Base-by-base conservation (phyloP, 176 grass and related monocot species). In the Tuctoria greenei region DNA sequence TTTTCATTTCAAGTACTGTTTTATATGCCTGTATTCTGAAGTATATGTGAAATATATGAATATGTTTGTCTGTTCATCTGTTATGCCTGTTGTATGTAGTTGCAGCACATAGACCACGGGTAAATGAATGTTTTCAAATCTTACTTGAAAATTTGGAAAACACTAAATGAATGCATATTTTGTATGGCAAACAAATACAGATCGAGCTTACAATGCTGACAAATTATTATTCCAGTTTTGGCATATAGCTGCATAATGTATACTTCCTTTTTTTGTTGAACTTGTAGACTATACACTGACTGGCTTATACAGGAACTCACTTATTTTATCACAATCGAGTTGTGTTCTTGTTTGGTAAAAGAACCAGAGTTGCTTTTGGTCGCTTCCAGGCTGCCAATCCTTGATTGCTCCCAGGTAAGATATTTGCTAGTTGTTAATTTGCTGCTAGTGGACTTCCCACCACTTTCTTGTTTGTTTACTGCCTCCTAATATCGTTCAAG, bases 11-110 rank as follows among this genome's bases (percentile, higher is more conserved):
- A 82, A 15, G 9, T 31, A 31, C 31, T 31, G 31, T 31, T 31
- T 31, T 31, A 31, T 3, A 3, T 31, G 31, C 31, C 31, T 31
- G 31, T 31, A 31, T 31, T 31, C 25, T 57, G 49, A 41, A 81
- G 26, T 66, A 35, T 37, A 59, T 60, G 14, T n/a, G 24, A 46
- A 68, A 68, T 61, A 34, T 28, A 15, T 62, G 1, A 25, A 54
- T 17, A 71, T 77, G 4, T 42, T 43, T 78, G 45, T 10, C 69
- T 62, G 31, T 83, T 61, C 34, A 34, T 69, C 54, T 69, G 34
- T 60, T 28, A 75, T 47, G 10, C 10, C 14, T 73, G 49, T 69
- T 34, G 8, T 57, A 10, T 37, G 8, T 59, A 82, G 62, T 47
- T 82, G 49, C 51, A 15, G 28, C 17, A 43, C 10, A 26, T 56